These are phyloP conservation scores for Camillea tinctor DNA, from an alignment of 2,329 filamentous ascomycete species.

Conservation along the genomic window DNA sequence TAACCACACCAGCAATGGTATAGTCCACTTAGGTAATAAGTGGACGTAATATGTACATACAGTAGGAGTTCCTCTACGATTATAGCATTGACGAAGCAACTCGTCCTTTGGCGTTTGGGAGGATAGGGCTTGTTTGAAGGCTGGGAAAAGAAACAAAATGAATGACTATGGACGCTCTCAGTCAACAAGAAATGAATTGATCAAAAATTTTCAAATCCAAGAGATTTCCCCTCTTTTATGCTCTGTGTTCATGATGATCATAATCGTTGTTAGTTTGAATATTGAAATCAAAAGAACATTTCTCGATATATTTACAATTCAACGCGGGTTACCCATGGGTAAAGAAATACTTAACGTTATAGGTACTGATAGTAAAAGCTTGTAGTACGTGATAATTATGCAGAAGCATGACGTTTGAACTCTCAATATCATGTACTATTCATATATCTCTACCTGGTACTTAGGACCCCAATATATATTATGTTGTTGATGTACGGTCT, in stretches of 20 bases:
- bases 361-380: no score
- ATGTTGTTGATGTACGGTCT: no score
- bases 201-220: neutral
- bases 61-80: constrained; percentile 1
- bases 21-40: neutral
- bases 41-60: constrained; percentile 11
- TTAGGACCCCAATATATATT: no score
- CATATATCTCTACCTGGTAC: no score
- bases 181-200: constrained; percentile 7
- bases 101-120: constrained; percentile 19
- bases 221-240: neutral
- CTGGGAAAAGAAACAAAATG: constrained; percentile 4
- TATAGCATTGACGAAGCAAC: constrained; percentile 18
- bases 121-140: neutral
- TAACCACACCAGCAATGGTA: neutral
- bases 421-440: no score
- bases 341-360: no score
- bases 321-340: no score
- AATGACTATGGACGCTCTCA: constrained; percentile 14
- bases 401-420: no score
- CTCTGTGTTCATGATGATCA: neutral
- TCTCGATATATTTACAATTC: no score
- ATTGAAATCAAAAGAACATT: no score
- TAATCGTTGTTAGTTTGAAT: no score
- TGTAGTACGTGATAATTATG: no score